These are phyloP conservation scores for Ogataea nakhonphanomensis DNA, from an alignment of 805 yeast genomes.

Conservation along the genomic window DNA sequence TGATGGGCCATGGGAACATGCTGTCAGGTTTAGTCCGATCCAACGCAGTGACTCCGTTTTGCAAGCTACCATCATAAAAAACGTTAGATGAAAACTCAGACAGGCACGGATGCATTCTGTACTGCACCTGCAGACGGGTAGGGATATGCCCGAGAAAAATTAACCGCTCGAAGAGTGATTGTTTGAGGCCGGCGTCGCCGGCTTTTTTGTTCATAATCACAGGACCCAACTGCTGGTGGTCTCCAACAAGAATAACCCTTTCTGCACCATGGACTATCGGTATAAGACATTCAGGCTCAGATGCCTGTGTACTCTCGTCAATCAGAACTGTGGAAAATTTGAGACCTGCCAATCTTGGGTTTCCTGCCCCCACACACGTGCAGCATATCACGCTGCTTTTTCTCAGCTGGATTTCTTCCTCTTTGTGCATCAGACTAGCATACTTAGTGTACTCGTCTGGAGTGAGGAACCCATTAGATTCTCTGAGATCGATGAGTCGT, in stretches of 20 bases:
- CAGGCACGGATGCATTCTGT: conserved; percentile 89
- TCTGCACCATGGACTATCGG: conserved; percentile 88
- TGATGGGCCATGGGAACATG: conserved; percentile 89
- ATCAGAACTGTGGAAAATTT: conserved; percentile 76
- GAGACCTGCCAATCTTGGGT: conserved; percentile 50
- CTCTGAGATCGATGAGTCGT: conserved; percentile 54
- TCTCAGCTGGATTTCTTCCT: conserved; percentile 49
- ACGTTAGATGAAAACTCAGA: conserved; percentile 86
- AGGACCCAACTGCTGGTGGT: conserved; percentile 94
- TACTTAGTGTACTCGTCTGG: conserved; percentile 47
- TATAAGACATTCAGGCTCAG: conserved; percentile 87
- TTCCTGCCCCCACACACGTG: conserved; percentile 93
- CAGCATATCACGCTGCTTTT: conserved; percentile 78
- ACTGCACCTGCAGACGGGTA: conserved; percentile 83
- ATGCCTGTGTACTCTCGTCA: conserved; percentile 92
- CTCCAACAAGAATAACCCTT: conserved; percentile 86
- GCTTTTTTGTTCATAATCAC: conserved; percentile 79
- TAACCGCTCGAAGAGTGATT: conserved; percentile 83
- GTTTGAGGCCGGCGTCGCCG: conserved; percentile 80
- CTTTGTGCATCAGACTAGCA: conserved; percentile 37
- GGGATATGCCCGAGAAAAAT: conserved; percentile 82
- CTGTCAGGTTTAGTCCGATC: conserved; percentile 55
- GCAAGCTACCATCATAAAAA: conserved; percentile 90
- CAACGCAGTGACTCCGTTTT: conserved; percentile 83
- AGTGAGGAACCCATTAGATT: conserved; percentile 68